Base-by-base conservation (phyloP, 2,329 filamentous ascomycete species). In the Hypoxylon sp. region DNA sequence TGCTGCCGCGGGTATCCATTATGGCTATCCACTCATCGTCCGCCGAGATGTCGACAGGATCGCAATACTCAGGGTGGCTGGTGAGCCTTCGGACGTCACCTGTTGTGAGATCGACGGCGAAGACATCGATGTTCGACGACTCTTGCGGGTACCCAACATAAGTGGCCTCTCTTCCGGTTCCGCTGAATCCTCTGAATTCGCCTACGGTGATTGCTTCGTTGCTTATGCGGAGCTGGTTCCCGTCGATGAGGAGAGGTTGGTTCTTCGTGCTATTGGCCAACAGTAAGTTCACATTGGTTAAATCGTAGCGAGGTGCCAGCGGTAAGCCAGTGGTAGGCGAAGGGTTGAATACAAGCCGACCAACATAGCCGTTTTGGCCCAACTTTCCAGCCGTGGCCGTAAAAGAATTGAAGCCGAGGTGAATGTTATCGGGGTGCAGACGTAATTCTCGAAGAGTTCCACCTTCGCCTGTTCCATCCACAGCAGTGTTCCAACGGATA, bases 121-220 rank as follows among this genome's bases (percentile, higher is more conserved):
- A 83, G 5, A 83, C 67, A 62, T 84, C 82, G 61, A 83, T 79
- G 52, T 83, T 84, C 65, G 71, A 78, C 0, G 81, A 80, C 69
- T 84, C 81, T 6, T 53, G 54, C 0, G 79, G 71, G 51, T 72
- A 73, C 1, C 81, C 81, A 6, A 83, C 71, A 68, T 82, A 83
- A 0, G 75, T 77, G 14, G 82, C 73, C 63, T 83, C 80, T 6
- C 75, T 71, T 0, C 81, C 81, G 2, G 71, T 74, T 5, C 81
- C 81, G 8, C 65, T 80, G 66, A 83, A 84, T 6, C 81, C 81
- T 9, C 82, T 79, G 0, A 83, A 73, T 71, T 84, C 81, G 5
- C 81, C 82, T 0, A 83, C 75, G 2, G 64, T 69, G 53, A 82
- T 76, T 8, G 75, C 76, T 7, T 74, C 67, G 1, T 62, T 43